phyloP scores from a whole-genome alignment of 768 basidiomycete species.

The Leucocoprinus sp. region DNA sequence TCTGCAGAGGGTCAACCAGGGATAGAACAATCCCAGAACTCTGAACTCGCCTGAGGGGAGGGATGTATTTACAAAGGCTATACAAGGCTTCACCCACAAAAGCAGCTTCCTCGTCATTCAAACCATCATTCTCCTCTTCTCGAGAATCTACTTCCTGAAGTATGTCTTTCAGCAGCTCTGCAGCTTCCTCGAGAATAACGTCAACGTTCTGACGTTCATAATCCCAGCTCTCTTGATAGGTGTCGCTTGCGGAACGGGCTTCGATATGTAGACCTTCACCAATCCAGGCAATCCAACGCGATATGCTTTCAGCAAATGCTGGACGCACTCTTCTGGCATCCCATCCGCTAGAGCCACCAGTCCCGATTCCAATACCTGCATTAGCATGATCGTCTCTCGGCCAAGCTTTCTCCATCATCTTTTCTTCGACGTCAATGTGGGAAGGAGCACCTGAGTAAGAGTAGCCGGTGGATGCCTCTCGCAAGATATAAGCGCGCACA shows the following conservation, averaged over 20 bases:
- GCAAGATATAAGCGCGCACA: conserved; percentile 57
- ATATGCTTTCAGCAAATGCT: conserved; percentile 44
- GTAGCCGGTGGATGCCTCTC: conserved; percentile 43
- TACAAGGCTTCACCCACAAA: conserved; percentile 56
- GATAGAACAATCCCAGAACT: neutral
- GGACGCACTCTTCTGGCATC: conserved; percentile 52
- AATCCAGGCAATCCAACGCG: conserved; percentile 46
- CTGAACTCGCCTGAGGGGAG: conserved; percentile 45
- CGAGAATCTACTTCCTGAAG: conserved; percentile 64
- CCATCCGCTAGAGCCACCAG: conserved; percentile 41
- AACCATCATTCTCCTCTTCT: conserved; percentile 38
- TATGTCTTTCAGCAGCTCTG: conserved; percentile 62
- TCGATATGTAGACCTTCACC: conserved; percentile 18
- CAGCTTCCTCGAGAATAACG: conserved; percentile 59
- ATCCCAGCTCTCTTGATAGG: conserved; percentile 16
- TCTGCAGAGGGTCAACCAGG: conserved; percentile 16
- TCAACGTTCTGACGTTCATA: conserved; percentile 28
- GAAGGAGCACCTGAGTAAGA: conserved; percentile 53
- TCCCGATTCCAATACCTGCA: conserved; percentile 14
- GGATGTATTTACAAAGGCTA: conserved; percentile 50
- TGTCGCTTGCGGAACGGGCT: conserved; percentile 13
- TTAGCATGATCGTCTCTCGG: conserved; percentile 46
- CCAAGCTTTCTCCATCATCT: conserved; percentile 68
- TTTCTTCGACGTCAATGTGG: conserved; percentile 50
- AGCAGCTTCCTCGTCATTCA: conserved; percentile 63